Conservation (phyloP, 2,329 filamentous ascomycete genomes). For the Aspergillus vadensis region DNA sequence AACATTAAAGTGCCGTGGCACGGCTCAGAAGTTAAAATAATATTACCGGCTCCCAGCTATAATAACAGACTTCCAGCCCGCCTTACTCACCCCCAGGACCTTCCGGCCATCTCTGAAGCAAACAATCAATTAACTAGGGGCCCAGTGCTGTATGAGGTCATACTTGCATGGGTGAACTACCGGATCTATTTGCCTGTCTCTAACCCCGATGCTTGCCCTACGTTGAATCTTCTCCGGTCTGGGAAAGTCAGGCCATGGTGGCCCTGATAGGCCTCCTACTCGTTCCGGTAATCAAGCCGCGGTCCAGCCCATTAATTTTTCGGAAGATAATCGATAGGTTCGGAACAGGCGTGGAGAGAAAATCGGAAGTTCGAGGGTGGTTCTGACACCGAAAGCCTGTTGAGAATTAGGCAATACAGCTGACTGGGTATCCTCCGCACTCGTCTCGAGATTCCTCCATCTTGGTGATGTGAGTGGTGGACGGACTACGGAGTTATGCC, state of each 20-base stretch:
- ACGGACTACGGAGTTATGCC: neutral
- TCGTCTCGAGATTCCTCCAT: neutral
- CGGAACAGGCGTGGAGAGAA: neutral
- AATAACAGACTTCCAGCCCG: neutral
- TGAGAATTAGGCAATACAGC: neutral
- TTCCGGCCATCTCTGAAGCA: neutral
- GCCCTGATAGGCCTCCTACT: neutral
- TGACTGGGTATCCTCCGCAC: neutral
- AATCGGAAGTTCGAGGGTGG: neutral
- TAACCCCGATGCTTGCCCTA: neutral
- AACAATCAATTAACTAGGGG: neutral
- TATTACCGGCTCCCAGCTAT: neutral
- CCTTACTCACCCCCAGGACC: neutral
- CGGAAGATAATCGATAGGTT: neutral
- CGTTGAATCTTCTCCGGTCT: neutral
- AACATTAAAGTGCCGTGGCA: neutral
- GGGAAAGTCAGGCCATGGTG: neutral
- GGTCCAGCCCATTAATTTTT: neutral
- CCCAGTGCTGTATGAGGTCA: neutral
- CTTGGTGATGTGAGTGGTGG: neutral
- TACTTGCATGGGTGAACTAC: neutral
- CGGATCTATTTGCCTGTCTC: neutral
- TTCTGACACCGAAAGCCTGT: neutral
- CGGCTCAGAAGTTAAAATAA: neutral
- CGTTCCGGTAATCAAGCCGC: neutral